phyloP scores from a whole-genome alignment of 352 stramenopile species.

The Aphanomyces euteiches region DNA sequence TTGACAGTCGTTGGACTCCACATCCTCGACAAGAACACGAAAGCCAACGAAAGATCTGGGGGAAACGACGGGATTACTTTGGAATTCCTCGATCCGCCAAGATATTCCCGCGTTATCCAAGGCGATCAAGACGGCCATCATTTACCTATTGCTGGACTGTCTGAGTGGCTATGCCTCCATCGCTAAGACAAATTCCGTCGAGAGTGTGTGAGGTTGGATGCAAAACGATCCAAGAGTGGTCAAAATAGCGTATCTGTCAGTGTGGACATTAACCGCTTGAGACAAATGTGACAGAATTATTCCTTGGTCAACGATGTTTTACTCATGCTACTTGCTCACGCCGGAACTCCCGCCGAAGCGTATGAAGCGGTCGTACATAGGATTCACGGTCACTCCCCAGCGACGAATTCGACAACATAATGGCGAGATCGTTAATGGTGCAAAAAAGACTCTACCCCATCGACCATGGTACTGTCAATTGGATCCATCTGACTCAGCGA shows the following conservation, averaged over 20 bases:
- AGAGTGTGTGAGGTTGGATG: too few relatives aligned
- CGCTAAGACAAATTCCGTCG: neutral
- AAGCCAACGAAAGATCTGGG: constrained; percentile 13
- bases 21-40: constrained; percentile 57
- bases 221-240: too few relatives aligned
- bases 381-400: constrained; percentile 57
- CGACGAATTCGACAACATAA: constrained; percentile 72
- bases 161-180: constrained; percentile 10
- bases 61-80: constrained; percentile 30
- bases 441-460: constrained; percentile 52
- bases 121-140: neutral
- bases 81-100: constrained; percentile 50
- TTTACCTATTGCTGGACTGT: neutral
- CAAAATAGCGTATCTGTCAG: too few relatives aligned
- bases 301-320: constrained; percentile 2
- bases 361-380: constrained; percentile 60
- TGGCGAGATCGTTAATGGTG: constrained; percentile 60
- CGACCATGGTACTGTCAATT: constrained; percentile 47
- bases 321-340: constrained; percentile 70
- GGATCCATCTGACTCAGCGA: neutral
- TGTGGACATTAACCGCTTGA: too few relatives aligned
- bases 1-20: constrained; percentile 67
- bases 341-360: constrained; percentile 39
- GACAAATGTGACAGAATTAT: too few relatives aligned
- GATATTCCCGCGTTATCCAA: constrained; percentile 54